Evolutionary conservation across 2,329 filamentous ascomycete genomes (phyloP), one percentile per base, ranked within the genome.

Genomic region (Colletotrichum orbiculare): DNA sequence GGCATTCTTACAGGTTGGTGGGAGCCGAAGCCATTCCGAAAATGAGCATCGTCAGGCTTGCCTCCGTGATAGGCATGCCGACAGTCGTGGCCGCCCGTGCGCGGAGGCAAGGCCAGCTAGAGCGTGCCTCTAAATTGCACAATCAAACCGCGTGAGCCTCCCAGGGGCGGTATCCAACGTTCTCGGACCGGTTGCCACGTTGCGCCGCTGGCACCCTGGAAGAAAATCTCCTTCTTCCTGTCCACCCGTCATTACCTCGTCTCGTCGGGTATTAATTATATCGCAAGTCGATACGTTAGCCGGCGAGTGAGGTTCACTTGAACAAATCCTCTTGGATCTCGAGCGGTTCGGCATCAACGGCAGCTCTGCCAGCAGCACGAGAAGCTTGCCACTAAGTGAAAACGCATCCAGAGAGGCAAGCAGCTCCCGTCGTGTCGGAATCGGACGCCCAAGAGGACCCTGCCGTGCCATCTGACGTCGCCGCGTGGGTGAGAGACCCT

Each of bases 21-120:
- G 15, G n/a, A 38, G 37, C 25, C 41, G 61, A 49, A 43, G 49
- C 61, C 42, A 47, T 49, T 48, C 49, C 49, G 25, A 17, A 65
- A 43, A 38, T 38, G 42, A 25, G 11, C 38, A 37, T 11, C 53
- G 17, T 59, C 41, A 42, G 15, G 12, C 46, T 49, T 54, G 38
- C 43, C 38, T 56, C 58, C 39, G 47, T 43, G 46, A 46, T 43
- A 38, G 35, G 47, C 45, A 47, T 15, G 35, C 25, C 11, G 37
- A 37, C 48, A 25, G 6, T 45, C 47, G 34, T 47, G 7, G 25
- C 25, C 25, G 25, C 25, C 25, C 25, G 4, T 25, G 25, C 25
- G 25, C 25, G 25, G 25, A 25, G 25, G 25, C 25, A 25, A 25
- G 25, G 25, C 25, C 25, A 25, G 25, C 25, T 25, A 25, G 4